Percentiles rank a stretch among this genome's conserved stretches.
phyloP scores from a whole-genome alignment of 768 basidiomycete genomes.

The Neoboletus brunneissimus region DNA sequence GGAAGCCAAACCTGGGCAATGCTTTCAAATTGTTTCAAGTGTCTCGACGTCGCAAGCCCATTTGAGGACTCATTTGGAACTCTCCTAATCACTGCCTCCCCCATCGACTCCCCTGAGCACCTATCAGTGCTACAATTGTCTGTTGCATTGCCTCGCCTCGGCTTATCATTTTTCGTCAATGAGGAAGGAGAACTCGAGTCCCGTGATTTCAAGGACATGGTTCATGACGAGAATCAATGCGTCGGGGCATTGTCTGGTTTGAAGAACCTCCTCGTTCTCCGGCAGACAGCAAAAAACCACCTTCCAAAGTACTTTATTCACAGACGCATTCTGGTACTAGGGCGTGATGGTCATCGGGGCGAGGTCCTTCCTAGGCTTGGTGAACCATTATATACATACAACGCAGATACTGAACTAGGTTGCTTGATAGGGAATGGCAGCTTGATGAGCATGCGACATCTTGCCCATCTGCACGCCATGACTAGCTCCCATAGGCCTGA shows the following conservation, averaged over 20 bases:
- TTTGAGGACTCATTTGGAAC: neutral
- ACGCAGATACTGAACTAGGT: neutral
- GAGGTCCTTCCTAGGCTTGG: neutral
- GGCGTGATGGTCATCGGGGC: neutral
- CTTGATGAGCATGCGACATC: no score
- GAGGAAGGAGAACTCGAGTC: neutral
- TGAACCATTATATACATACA: neutral
- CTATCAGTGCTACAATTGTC: neutral
- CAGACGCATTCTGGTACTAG: neutral
- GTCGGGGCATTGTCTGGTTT: no score
- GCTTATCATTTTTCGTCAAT: conserved; percentile 37
- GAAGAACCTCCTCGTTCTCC: no score
- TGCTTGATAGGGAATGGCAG: conserved; percentile 9
- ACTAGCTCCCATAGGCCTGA: conserved; percentile 26
- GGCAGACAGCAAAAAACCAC: no score
- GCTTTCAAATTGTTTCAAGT: conserved; percentile 2
- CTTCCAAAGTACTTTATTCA: no score
- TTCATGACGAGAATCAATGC: no score
- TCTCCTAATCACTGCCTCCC: conserved; percentile 13
- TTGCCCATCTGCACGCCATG: conserved; percentile 18
- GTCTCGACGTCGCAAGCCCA: neutral
- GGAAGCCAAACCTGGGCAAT: conserved; percentile 19
- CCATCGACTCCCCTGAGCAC: neutral
- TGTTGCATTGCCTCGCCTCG: conserved; percentile 35
- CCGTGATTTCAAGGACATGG: no score